phyloP scores from a whole-genome alignment of 2,329 filamentous ascomycete genomes.

The Claviceps purpurea region DNA sequence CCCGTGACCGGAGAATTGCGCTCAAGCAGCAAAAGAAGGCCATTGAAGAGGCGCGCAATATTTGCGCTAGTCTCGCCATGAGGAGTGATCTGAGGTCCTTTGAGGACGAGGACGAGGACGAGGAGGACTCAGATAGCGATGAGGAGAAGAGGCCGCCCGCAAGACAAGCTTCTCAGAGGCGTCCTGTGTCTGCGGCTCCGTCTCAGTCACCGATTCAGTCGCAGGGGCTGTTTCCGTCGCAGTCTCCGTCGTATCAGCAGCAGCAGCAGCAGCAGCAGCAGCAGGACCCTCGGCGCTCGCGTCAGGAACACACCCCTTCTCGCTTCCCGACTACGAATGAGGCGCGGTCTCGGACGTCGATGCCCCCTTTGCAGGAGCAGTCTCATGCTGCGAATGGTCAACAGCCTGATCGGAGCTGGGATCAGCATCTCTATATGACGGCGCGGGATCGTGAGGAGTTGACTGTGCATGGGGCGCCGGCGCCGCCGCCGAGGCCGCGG shows the following conservation, averaged over 20 bases:
- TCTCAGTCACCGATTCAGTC: neutral
- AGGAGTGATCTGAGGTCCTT: constrained; percentile 33
- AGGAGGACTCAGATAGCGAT: constrained; percentile 18
- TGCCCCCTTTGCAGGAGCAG: constrained; percentile 9
- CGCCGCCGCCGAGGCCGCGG: constrained; percentile 23
- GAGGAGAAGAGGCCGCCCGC: constrained; percentile 14
- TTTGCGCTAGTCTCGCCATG: constrained; percentile 38
- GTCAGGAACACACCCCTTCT: constrained; percentile 3
- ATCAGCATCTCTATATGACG: constrained; percentile 5
- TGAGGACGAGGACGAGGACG: constrained; percentile 25
- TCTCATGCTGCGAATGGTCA: constrained; percentile 11
- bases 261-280: constrained; percentile 7
- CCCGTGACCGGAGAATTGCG: constrained; percentile 32
- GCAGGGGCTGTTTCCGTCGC: neutral
- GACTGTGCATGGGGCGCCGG: constrained; percentile 16
- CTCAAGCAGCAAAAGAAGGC: constrained; percentile 35
- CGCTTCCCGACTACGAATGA: neutral
- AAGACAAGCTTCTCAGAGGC: neutral
- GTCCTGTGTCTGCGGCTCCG: constrained; percentile 3
- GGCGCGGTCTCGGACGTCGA: constrained; percentile 10
- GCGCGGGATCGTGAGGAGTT: constrained; percentile 17
- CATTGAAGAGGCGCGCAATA: constrained; percentile 35
- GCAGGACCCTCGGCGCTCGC: constrained; percentile 2
- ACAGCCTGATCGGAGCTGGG: constrained; percentile 7
- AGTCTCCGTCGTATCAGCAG: constrained; percentile 3